Base-by-base conservation (phyloP, 306 rosid species). In the Prunus mongolica region DNA sequence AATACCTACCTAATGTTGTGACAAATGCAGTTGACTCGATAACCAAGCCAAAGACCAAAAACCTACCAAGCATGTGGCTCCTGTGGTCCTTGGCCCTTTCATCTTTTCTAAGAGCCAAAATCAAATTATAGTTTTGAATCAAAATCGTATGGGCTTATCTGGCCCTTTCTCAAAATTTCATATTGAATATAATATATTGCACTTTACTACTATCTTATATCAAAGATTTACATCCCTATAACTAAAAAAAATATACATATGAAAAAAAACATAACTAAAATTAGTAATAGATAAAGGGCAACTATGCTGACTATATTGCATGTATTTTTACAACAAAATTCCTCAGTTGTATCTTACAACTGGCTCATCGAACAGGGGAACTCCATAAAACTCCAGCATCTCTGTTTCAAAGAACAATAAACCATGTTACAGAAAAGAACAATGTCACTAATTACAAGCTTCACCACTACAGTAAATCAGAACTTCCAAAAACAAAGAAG, bases 171-270 rank as follows among this genome's bases (percentile, higher is more conserved):
- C 32, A 24, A 24, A 56, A 20, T 5, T 20, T 38, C 9, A 38
- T 38, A 38, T 49, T 12, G 54, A 49, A 52, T 14, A 47, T 24
- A 22, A 3, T 50, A 51, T 14, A 69, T 50, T 15, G 30, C 61
- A 13, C 41, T 27, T 11, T n/a, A 70, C 62, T 30, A 28, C 12
- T 2, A 38, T 49, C 49, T 63, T 46, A 71, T 32, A 78, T 76
- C 71, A 76, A 60, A 60, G 84, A 86, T 85, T 78, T 83, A 86
- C 86, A 90, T 76, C 3, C 49, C 87, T 77, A 77, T 30, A 51
- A 45, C 80, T 78, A 73, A 76, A 47, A 65, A 30, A 67, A 38
- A 79, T 68, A 65, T 72, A 73, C 74, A 79, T 65, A 28, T n/a
- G 78, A 77, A 45, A 38, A 67, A 32, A 32, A 8, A 63, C 25